These are phyloP conservation scores for Meyerozyma guilliermondii DNA, from an alignment of 1,139 yeast genomes.

Conservation along the genomic window DNA sequence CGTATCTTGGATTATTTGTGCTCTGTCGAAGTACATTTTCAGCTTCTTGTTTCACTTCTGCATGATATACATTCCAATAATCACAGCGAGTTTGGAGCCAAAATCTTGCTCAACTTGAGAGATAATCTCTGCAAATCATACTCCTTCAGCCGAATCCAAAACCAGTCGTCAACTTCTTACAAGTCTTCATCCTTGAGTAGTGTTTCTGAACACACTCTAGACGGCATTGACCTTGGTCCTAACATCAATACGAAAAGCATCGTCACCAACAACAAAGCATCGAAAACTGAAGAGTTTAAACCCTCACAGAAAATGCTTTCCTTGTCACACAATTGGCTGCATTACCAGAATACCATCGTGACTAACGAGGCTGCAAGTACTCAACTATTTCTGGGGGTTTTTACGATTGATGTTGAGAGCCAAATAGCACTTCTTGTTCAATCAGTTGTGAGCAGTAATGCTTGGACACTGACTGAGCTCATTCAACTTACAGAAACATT, in stretches of 20 bases:
- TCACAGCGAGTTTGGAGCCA: background rate
- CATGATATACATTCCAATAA: background rate
- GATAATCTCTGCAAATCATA: background rate
- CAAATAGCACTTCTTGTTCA: background rate
- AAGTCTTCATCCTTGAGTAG: background rate
- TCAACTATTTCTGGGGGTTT: background rate
- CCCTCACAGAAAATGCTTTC: background rate
- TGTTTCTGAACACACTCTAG: slow-evolving; percentile 21
- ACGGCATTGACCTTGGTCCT: slow-evolving; percentile 36
- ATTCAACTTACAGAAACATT: background rate
- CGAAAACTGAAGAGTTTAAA: background rate
- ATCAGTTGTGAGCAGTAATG: background rate
- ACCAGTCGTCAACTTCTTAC: background rate
- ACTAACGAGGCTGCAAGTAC: background rate
- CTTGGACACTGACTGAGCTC: background rate
- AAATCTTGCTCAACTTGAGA: background rate
- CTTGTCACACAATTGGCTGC: background rate
- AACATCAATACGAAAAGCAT: slow-evolving; percentile 31
- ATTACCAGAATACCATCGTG: background rate
- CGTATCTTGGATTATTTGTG: slow-evolving; percentile 23
- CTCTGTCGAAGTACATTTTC: slow-evolving; percentile 28
- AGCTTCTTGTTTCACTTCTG: background rate
- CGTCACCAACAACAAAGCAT: slow-evolving; percentile 9
- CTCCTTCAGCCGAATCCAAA: background rate
- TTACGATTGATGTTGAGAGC: background rate